Evolutionary conservation across 805 yeast species (phyloP).

Genomic region (Cephaloascus fragrans): DNA sequence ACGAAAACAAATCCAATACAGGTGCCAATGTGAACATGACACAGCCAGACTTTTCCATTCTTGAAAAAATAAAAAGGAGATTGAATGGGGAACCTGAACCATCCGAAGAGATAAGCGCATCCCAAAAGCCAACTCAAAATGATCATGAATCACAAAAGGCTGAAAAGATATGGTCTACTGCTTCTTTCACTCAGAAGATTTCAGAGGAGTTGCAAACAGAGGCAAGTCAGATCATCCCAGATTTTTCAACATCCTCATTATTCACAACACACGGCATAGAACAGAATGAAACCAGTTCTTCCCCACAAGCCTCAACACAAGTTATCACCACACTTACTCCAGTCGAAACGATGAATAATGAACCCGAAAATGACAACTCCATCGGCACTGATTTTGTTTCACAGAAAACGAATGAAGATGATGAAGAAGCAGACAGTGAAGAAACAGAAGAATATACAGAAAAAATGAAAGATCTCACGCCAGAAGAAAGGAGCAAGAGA

Average conservation of each 20-base stretch:
- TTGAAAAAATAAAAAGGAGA: conserved; percentile 17
- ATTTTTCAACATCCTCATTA: background rate
- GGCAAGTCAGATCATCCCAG: background rate
- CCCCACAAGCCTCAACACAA: background rate
- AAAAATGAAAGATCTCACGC: conserved; percentile 4
- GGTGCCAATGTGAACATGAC: background rate
- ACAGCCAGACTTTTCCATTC: conserved; percentile 8
- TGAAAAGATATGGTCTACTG: no score
- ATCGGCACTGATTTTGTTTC: background rate
- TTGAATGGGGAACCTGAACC: conserved; percentile 8
- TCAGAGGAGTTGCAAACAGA: background rate
- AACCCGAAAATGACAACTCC: background rate
- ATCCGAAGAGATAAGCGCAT: background rate
- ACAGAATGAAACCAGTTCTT: no score
- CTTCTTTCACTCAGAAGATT: background rate
- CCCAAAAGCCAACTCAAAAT: conserved; percentile 3
- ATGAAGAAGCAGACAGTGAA: conserved; percentile 5
- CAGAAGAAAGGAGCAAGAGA: conserved; percentile 7
- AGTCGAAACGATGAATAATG: background rate
- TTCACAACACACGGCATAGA: no score
- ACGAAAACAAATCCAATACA: background rate
- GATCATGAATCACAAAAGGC: conserved; percentile 2
- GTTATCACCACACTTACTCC: background rate
- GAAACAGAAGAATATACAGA: conserved; percentile 2
- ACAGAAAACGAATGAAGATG: conserved; percentile 6